Evolutionary conservation across 768 basidiomycete species (phyloP).

Genomic region (Amanita inopinata): DNA sequence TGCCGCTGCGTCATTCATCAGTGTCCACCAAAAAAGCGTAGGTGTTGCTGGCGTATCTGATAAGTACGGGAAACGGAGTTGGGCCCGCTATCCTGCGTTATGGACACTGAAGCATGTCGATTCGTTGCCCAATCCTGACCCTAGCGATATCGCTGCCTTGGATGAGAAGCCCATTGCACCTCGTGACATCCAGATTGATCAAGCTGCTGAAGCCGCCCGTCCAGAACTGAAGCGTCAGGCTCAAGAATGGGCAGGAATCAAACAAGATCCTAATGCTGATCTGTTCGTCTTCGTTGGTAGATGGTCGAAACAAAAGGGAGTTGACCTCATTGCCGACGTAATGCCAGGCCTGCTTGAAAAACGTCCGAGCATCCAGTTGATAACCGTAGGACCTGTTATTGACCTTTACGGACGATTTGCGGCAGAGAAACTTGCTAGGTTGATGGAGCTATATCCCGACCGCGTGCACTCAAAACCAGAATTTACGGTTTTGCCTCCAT

Average conservation of each 20-base stretch:
- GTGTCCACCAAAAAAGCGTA: constrained; percentile 83
- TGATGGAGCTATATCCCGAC: constrained; percentile 94
- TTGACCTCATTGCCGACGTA: constrained; percentile 94
- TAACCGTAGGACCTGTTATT: constrained; percentile 89
- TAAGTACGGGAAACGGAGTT: constrained; percentile 94
- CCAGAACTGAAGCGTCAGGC: constrained; percentile 88
- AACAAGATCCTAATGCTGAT: constrained; percentile 83
- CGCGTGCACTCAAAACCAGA: constrained; percentile 95
- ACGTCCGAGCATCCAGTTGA: constrained; percentile 74
- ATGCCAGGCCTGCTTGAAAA: constrained; percentile 89
- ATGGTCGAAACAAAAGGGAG: constrained; percentile 98
- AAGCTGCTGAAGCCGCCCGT: constrained; percentile 77
- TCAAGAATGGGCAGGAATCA: constrained; percentile 92
- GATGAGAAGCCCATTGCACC: constrained; percentile 69
- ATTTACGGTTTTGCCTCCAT: constrained; percentile 89
- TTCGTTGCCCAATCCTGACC: constrained; percentile 91
- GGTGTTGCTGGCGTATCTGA: constrained; percentile 97
- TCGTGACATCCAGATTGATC: constrained; percentile 68
- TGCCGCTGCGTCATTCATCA: constrained; percentile 88
- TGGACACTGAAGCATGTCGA: constrained; percentile 96
- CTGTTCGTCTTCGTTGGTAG: constrained; percentile 95
- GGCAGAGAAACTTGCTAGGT: constrained; percentile 83
- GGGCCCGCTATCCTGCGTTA: constrained; percentile 93
- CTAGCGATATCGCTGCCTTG: constrained; percentile 87
- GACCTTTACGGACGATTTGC: constrained; percentile 94